Percentiles rank a stretch among this genome's conserved stretches.
Evolutionary conservation across 257 asterid genomes (phyloP).

Genomic region (Cinchona pubescens): DNA sequence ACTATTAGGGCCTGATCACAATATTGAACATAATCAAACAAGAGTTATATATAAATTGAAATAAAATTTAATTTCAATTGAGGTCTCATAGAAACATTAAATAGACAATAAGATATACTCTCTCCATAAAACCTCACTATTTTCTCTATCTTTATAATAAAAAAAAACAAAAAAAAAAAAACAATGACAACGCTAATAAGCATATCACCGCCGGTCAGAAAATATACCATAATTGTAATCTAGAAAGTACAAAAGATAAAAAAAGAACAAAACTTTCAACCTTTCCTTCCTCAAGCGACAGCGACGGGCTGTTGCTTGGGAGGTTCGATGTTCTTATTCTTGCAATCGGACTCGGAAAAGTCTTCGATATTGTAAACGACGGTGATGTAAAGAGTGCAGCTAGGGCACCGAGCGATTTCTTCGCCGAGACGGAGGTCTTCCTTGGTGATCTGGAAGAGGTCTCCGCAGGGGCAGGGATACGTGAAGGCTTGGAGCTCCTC

Average conservation of each 20-base stretch:
- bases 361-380: conserved; percentile 81
- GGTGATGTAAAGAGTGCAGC: conserved; percentile 86
- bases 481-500: conserved; percentile 71
- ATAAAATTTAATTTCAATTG: not conserved
- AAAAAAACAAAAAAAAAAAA: too few relatives aligned
- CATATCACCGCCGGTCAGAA: not conserved
- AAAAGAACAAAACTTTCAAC: conserved; percentile 2
- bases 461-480: conserved; percentile 96
- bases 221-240: not conserved
- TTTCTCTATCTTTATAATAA: too few relatives aligned
- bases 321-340: conserved; percentile 45
- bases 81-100: not conserved
- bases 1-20: not conserved
- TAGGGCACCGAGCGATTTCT: conserved; percentile 91
- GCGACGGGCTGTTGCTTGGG: conserved; percentile 57
- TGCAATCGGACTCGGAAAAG: conserved; percentile 38
- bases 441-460: conserved; percentile 78
- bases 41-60: too few relatives aligned
- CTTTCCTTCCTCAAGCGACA: conserved; percentile 56
- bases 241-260: not conserved
- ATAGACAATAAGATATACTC: too few relatives aligned
- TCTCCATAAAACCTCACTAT: too few relatives aligned
- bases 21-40: not conserved
- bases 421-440: conserved; percentile 82
- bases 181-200: too few relatives aligned